A percentile compares a stretch with the other conserved stretches of the same genome.
These are phyloP conservation scores for Coniochaeta sp. DNA, from an alignment of 2,329 filamentous ascomycete genomes.

Conservation along the genomic window DNA sequence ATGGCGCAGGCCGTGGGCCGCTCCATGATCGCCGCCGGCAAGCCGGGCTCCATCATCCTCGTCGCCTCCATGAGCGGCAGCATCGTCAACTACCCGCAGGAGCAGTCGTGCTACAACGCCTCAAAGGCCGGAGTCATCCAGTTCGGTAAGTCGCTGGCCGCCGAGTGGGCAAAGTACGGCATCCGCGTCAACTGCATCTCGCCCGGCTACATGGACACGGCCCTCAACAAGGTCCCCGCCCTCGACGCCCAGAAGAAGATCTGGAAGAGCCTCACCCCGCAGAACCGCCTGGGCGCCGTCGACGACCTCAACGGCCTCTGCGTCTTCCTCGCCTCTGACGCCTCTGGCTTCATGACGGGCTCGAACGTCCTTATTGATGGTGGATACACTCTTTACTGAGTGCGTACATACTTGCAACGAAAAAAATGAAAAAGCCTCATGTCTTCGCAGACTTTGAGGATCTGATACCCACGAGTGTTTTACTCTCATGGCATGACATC, in stretches of 20 bases:
- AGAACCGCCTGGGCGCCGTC: conserved; percentile 63
- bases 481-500: neutral
- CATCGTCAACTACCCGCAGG: conserved; percentile 81
- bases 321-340: conserved; percentile 67
- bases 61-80: conserved; percentile 76
- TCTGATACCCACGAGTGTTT: conserved; percentile 3
- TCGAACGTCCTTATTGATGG: conserved; percentile 66
- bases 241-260: conserved; percentile 77
- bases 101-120: conserved; percentile 77
- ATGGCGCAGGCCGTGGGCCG: conserved; percentile 66
- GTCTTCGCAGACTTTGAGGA: neutral
- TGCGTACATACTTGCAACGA: neutral
- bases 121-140: conserved; percentile 76
- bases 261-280: conserved; percentile 67
- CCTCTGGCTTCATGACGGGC: conserved; percentile 70
- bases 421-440: too few relatives aligned
- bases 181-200: conserved; percentile 82
- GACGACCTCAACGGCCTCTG: conserved; percentile 73
- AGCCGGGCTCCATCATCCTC: conserved; percentile 66
- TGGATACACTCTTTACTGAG: conserved; percentile 57
- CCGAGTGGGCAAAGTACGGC: conserved; percentile 75
- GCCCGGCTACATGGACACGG: conserved; percentile 82
- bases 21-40: conserved; percentile 64
- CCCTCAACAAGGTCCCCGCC: conserved; percentile 68
- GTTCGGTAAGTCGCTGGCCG: conserved; percentile 71